phyloP scores from a whole-genome alignment of 2,329 filamentous ascomycete genomes.

The Fonsecaea erecta region DNA sequence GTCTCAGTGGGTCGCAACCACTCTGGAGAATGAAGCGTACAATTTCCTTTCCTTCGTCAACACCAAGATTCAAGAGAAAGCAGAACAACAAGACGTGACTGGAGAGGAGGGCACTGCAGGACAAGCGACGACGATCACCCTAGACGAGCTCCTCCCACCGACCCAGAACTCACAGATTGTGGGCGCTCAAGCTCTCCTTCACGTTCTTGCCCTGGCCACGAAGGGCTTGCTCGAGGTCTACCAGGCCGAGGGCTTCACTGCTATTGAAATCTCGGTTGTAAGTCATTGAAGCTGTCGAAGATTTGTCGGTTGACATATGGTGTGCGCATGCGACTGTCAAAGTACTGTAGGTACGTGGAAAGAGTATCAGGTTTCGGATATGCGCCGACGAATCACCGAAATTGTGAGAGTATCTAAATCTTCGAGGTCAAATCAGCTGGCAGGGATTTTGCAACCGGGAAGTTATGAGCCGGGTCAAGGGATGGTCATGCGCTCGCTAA shows the following conservation, averaged over 20 bases:
- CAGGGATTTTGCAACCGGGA: constrained; percentile 8
- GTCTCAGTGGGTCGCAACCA: constrained; percentile 54
- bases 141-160: constrained; percentile 71
- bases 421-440: not conserved
- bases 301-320: not conserved
- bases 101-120: constrained; percentile 26
- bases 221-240: constrained; percentile 66
- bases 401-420: not conserved
- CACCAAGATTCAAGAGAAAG: constrained; percentile 47
- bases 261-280: constrained; percentile 31
- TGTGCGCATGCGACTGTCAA: not conserved
- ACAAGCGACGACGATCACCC: constrained; percentile 47
- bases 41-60: constrained; percentile 68
- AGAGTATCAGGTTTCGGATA: not conserved
- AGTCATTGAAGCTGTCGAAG: constrained; percentile 11
- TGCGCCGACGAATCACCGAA: not conserved
- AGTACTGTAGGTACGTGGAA: not conserved
- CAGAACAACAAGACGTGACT: constrained; percentile 18
- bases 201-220: constrained; percentile 72
- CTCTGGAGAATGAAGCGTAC: constrained; percentile 61
- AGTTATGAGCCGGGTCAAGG: constrained; percentile 5
- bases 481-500: not conserved
- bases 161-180: constrained; percentile 60
- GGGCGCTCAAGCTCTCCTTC: constrained; percentile 75
- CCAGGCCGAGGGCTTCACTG: constrained; percentile 58